Evolutionary conservation across 257 asterid genomes (phyloP), one percentile per base, ranked within the genome.

Genomic region (Nicotiana tabacum): DNA sequence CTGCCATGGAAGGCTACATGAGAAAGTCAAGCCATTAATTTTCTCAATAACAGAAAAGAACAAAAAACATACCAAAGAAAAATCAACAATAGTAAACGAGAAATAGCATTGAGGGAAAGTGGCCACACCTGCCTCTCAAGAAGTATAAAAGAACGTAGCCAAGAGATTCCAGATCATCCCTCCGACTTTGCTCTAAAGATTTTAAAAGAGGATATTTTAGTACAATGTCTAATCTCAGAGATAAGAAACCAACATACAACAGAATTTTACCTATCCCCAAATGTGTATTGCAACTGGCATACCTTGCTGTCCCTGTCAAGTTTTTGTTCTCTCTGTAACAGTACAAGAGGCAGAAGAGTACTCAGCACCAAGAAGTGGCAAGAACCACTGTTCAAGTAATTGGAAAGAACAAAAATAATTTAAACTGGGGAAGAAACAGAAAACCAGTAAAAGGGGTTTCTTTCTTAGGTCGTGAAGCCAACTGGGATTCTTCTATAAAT

Each of bases 91-190:
- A 46, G 35, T 7, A 10, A 69, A 29, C 43, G 48, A 66, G 12
- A 78, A 62, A 53, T 51, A 62, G 69, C 21, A 10, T 13, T 13
- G 32, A 60, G 57, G 21, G 55, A 43, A 62, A 58, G 58, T 11
- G 72, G 30, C 16, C 77, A 51, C 33, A 89, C 89, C 89, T 87
- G 81, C 89, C 89, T 84, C 89, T 85, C 88, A 89, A 82, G 83
- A 87, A 87, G 82, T 89, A 89, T 79, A 89, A 67, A 21, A 89
- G 88, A 46, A 89, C 88, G 57, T 85, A 89, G 82, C 92, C 92
- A 82, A 89, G 90, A 84, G 92, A 88, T 79, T 89, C 91, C 72
- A 89, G 82, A 85, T 89, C 91, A 70, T 89, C 91, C 81, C 90
- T 83, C 58, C 90, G 85, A 76, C 92, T 89, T 89, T 89, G 90